These are phyloP conservation scores for Blastomyces parvus DNA, from an alignment of 2,329 filamentous ascomycete species.

Conservation along the genomic window DNA sequence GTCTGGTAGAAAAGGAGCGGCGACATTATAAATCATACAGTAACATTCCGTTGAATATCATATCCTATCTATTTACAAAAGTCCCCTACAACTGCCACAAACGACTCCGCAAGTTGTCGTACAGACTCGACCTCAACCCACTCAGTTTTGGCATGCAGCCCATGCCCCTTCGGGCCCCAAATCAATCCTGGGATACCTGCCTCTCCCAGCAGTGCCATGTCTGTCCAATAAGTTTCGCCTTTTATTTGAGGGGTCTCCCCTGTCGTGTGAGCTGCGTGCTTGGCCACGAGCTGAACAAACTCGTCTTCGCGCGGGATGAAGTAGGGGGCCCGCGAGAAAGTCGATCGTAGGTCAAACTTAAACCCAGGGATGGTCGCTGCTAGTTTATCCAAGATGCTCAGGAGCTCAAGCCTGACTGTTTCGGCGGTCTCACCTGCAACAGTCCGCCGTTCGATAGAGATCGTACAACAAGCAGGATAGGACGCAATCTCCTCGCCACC, in stretches of 20 bases:
- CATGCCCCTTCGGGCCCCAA: not conserved
- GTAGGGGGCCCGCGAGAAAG: not conserved
- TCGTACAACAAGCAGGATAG: constrained; percentile 41
- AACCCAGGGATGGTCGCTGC: not conserved
- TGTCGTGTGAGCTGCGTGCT: not conserved
- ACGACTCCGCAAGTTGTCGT: not conserved
- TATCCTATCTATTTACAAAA: not conserved
- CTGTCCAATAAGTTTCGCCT: constrained; percentile 2
- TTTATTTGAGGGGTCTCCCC: not conserved
- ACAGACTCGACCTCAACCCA: not conserved
- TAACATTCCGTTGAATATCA: not conserved
- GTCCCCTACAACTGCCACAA: not conserved
- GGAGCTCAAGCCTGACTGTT: not conserved
- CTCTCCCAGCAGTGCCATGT: not conserved
- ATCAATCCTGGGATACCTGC: constrained; percentile 2
- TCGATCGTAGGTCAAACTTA: not conserved
- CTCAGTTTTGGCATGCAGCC: not conserved
- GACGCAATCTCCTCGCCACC: constrained; percentile 46
- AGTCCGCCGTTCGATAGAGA: constrained; percentile 43
- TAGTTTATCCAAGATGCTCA: not conserved
- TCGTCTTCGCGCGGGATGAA: not conserved
- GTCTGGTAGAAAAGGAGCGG: not conserved
- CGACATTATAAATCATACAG: not conserved
- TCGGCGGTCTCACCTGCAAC: constrained; percentile 19
- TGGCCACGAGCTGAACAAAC: not conserved